Percentiles rank a stretch among this genome's conserved stretches.
These are phyloP conservation scores for Brassica nigra DNA, from an alignment of 345 rosid genomes.

Conservation along the genomic window DNA sequence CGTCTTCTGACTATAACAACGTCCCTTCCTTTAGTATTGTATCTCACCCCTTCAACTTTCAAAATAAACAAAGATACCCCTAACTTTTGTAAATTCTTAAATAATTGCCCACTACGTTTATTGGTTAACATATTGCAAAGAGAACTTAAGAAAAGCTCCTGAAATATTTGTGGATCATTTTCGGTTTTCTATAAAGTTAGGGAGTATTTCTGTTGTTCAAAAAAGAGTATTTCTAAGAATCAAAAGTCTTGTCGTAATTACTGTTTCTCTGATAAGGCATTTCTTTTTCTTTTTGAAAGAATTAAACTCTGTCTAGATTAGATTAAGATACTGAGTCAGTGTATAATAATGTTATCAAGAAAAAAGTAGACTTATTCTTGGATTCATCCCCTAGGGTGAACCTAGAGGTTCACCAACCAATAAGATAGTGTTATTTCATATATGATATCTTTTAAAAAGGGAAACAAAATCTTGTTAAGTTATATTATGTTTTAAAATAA, in stretches of 20 bases:
- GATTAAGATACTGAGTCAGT: neutral
- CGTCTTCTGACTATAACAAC: conserved; percentile 14
- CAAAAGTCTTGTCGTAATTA: neutral
- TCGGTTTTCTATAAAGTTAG: neutral
- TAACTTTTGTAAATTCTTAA: neutral
- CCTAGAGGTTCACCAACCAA: too few relatives aligned
- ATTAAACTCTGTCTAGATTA: neutral
- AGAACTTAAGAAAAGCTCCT: neutral
- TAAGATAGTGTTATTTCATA: too few relatives aligned
- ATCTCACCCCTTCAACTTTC: conserved; percentile 1
- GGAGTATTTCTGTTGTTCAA: too few relatives aligned
- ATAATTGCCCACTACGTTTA: neutral
- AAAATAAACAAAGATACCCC: neutral
- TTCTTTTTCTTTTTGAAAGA: too few relatives aligned
- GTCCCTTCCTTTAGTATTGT: neutral
- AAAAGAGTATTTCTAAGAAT: neutral
- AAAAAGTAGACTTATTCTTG: too few relatives aligned
- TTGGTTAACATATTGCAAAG: neutral
- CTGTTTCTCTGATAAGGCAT: neutral
- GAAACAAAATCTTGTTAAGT: too few relatives aligned
- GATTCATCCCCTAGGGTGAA: too few relatives aligned
- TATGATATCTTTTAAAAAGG: too few relatives aligned
- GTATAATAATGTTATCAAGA: too few relatives aligned
- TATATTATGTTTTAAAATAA: too few relatives aligned
- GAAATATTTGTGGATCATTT: neutral